Conservation (phyloP, 2,329 filamentous ascomycete genomes). For the Botrytis galanthina region DNA sequence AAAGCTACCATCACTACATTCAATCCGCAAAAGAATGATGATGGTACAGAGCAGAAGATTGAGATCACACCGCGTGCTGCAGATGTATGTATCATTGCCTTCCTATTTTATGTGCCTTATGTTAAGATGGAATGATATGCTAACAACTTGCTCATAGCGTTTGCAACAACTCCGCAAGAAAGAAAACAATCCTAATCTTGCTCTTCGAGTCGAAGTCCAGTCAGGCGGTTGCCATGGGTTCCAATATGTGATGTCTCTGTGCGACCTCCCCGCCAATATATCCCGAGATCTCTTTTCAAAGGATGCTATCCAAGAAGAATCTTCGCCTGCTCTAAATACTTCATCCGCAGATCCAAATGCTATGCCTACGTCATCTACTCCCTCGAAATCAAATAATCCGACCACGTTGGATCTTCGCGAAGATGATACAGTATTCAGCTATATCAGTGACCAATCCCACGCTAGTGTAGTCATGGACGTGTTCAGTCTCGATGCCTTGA, state of each 20-base stretch:
- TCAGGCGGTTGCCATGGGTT: conserved; percentile 96
- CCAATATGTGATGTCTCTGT: conserved; percentile 91
- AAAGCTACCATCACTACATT: conserved; percentile 41
- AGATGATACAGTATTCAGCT: conserved; percentile 81
- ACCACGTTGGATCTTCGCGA: conserved; percentile 50
- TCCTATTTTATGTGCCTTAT: not conserved
- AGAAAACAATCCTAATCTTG: conserved; percentile 72
- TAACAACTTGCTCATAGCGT: conserved; percentile 26
- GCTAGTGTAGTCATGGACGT: conserved; percentile 89
- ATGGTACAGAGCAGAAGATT: conserved; percentile 79
- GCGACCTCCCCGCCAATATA: conserved; percentile 52
- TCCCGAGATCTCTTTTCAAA: conserved; percentile 13
- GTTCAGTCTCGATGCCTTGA: conserved; percentile 81
- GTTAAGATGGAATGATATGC: not conserved
- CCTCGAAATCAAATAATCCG: not conserved
- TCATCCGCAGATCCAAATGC: conserved; percentile 27
- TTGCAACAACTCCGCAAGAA: conserved; percentile 53
- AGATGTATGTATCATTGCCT: conserved; percentile 52
- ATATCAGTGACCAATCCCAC: conserved; percentile 57
- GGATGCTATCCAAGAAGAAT: conserved; percentile 17
- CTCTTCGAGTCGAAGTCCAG: conserved; percentile 88
- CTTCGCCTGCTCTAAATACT: conserved; percentile 25
- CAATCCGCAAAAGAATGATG: conserved; percentile 78
- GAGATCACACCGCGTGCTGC: conserved; percentile 82
- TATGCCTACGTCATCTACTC: conserved; percentile 13